Conservation (phyloP, 441 rosid genomes). For the Populus hybrid region DNA sequence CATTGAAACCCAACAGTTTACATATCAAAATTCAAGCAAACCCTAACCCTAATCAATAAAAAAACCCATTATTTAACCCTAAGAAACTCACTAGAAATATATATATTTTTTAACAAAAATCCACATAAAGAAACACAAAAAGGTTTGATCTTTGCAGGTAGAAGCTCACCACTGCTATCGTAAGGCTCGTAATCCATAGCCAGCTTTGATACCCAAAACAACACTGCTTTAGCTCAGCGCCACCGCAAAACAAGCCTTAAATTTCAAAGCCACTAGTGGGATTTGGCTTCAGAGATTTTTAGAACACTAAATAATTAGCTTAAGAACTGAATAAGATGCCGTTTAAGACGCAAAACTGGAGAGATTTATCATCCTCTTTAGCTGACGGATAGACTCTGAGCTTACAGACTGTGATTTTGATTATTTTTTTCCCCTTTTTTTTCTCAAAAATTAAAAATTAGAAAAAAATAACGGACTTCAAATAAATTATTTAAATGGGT, state of each 20-base stretch:
- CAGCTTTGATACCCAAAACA: constrained; percentile 20
- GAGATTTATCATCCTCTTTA: not conserved
- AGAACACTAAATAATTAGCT: constrained; percentile 2
- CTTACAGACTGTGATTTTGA: not conserved
- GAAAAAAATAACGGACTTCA: not conserved
- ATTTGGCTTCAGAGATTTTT: not conserved
- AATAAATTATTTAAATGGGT: not conserved
- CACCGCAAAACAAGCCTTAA: constrained; percentile 7
- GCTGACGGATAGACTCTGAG: not conserved
- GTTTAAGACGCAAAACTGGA: not conserved
- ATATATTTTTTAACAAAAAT: not conserved
- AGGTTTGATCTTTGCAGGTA: constrained; percentile 12
- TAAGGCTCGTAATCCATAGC: constrained; percentile 68
- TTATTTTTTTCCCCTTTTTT: not conserved
- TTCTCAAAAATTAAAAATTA: not conserved
- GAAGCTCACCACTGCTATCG: constrained; percentile 75
- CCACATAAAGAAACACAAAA: not conserved
- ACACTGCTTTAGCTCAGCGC: not conserved
- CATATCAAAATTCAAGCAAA: not conserved
- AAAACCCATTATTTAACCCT: constrained; percentile 9
- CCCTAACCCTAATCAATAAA: constrained; percentile 1
- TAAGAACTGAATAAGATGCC: not conserved
- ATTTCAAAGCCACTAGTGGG: not conserved
- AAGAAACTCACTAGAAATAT: not conserved
- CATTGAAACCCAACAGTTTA: not conserved